Evolutionary conservation across 768 basidiomycete species (phyloP).

Genomic region (Leccinum disarticulatum): DNA sequence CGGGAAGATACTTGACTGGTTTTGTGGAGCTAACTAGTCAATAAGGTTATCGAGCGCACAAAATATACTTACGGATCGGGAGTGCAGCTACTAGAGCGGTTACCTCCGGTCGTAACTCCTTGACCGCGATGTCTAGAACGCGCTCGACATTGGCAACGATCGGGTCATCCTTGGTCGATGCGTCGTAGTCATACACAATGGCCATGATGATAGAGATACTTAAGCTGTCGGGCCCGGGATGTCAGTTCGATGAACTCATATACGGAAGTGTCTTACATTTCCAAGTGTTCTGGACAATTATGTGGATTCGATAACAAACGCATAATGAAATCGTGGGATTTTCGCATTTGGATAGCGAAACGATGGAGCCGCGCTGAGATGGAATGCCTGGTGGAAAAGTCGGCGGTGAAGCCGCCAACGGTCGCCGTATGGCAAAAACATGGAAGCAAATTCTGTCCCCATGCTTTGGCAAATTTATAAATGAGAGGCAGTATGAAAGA

Average conservation of each 20-base stretch:
- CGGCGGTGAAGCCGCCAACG: background rate
- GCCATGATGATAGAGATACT: conserved; percentile 25
- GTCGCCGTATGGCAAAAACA: background rate
- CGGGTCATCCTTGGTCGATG: conserved; percentile 19
- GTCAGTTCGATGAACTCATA: background rate
- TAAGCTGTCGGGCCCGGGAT: conserved; percentile 8
- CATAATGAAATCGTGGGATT: conserved; percentile 31
- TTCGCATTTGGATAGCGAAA: conserved; percentile 36
- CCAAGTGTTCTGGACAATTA: conserved; percentile 24
- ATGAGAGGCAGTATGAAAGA: conserved; percentile 9
- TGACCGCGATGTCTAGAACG: conserved; percentile 4
- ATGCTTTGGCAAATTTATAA: conserved; percentile 12
- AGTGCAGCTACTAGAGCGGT: conserved; percentile 14
- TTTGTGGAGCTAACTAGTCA: background rate
- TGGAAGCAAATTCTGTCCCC: conserved; percentile 17
- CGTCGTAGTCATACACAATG: conserved; percentile 26
- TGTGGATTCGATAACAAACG: conserved; percentile 25
- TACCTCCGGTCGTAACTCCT: conserved; percentile 20
- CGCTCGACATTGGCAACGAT: conserved; percentile 19
- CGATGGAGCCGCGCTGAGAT: conserved; percentile 10
- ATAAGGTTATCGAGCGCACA: background rate
- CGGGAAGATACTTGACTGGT: conserved; percentile 21
- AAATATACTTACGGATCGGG: conserved; percentile 17
- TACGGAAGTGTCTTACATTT: conserved; percentile 12
- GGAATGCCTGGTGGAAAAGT: background rate